These are phyloP conservation scores for Chlamydomonas sp. DNA, from an alignment of 139 green algal species.

Conservation along the genomic window DNA sequence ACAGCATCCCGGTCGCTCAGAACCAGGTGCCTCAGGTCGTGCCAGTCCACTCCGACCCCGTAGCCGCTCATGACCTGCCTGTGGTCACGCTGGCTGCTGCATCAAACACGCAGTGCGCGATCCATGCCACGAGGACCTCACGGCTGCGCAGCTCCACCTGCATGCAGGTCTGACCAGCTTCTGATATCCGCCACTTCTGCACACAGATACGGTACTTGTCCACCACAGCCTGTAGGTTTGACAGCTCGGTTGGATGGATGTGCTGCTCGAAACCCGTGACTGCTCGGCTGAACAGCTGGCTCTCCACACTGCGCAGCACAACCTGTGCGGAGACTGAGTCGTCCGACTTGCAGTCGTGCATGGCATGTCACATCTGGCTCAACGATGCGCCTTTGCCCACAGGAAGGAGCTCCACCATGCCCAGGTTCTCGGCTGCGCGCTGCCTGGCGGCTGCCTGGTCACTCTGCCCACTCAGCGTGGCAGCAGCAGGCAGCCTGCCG, in stretches of 20 bases:
- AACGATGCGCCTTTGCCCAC: too few relatives aligned
- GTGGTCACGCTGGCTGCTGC: neutral
- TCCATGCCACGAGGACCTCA: constrained; percentile 36
- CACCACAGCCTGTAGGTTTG: constrained; percentile 27
- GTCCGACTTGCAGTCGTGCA: too few relatives aligned
- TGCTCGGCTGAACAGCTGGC: constrained; percentile 29
- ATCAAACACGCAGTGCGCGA: constrained; percentile 32
- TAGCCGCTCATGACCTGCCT: constrained; percentile 29
- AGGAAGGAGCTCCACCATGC: neutral
- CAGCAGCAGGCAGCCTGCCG: constrained; percentile 8
- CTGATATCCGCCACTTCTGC: too few relatives aligned
- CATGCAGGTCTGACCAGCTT: constrained; percentile 21
- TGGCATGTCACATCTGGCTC: too few relatives aligned
- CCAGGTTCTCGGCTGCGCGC: neutral
- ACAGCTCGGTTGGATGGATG: too few relatives aligned
- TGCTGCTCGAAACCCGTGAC: too few relatives aligned
- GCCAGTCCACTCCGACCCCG: constrained; percentile 12
- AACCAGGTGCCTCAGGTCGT: constrained; percentile 42
- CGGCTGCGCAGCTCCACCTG: constrained; percentile 39
- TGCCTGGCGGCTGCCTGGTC: neutral
- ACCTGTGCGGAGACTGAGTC: too few relatives aligned
- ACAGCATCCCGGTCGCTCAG: constrained; percentile 27
- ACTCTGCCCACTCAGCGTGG: neutral
- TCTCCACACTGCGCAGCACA: constrained; percentile 28
- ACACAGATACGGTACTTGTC: constrained; percentile 29